Evolutionary conservation across 371 early-diverging fungal genomes (phyloP).

Genomic region (Smittium mucronatum): DNA sequence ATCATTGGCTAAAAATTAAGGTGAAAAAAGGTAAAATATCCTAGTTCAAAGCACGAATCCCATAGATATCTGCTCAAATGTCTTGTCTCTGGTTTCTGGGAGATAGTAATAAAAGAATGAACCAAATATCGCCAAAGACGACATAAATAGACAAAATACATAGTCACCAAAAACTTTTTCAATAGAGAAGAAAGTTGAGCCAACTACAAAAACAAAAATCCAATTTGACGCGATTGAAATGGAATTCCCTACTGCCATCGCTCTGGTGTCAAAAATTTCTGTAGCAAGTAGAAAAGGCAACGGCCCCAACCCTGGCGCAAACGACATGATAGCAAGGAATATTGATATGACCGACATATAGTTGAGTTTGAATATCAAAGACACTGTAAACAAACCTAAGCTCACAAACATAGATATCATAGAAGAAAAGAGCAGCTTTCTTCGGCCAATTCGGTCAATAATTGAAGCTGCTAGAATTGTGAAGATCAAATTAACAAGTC

Average conservation of each 20-base stretch:
- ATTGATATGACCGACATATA: slow-evolving; percentile 48
- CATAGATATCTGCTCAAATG: neutral
- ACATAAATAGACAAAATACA: slow-evolving; percentile 62
- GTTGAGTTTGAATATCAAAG: slow-evolving; percentile 39
- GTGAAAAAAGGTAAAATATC: no score
- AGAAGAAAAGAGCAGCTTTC: slow-evolving; percentile 58
- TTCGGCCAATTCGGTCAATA: slow-evolving; percentile 73
- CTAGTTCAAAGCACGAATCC: neutral
- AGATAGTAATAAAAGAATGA: slow-evolving; percentile 42
- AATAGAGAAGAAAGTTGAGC: slow-evolving; percentile 45
- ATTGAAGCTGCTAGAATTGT: slow-evolving; percentile 54
- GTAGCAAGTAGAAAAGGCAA: slow-evolving; percentile 77
- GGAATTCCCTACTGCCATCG: slow-evolving; percentile 54
- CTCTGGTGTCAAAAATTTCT: slow-evolving; percentile 66
- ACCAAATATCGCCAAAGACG: slow-evolving; percentile 32
- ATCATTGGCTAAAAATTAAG: no score
- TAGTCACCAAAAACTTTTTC: slow-evolving; percentile 47
- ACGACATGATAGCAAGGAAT: slow-evolving; percentile 66
- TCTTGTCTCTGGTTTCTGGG: slow-evolving; percentile 54
- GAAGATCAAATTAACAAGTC: slow-evolving; percentile 62
- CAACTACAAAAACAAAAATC: slow-evolving; percentile 55
- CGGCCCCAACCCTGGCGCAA: slow-evolving; percentile 81
- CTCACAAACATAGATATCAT: slow-evolving; percentile 45
- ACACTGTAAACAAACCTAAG: slow-evolving; percentile 43
- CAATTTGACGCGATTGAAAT: slow-evolving; percentile 58